Evolutionary conservation across 108 stramenopile species (phyloP), one percentile per base, ranked within the genome.

Genomic region (Nitzschia sp.): DNA sequence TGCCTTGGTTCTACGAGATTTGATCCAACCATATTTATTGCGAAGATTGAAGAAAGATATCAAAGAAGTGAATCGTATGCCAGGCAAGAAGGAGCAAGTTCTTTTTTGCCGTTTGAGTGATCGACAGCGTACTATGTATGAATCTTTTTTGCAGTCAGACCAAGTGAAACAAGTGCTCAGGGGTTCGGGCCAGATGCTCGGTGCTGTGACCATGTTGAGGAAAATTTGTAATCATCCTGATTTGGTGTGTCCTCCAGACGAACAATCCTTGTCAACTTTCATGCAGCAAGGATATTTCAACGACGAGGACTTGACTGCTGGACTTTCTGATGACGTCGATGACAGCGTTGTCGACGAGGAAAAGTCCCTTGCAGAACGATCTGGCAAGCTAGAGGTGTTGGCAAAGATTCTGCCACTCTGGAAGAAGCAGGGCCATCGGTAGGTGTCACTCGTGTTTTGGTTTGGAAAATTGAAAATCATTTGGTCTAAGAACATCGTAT

Each of bases 211-310:
- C 15, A 79, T 91, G 59, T 73, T 97, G 9, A 77, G 96, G 64
- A 97, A 97, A 67, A 85, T 99, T 29, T 99, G 97, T 77, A 98
- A 98, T 70, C 98, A 99, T 57, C 93, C 98, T 12, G 96, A 95
- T 71, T 84, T 97, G 37, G 78, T 90, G 14, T 78, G 63, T 51
- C 75, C 81, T 66, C 78, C 85, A 41, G 69, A 77, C 41, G 52
- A 77, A 11, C 25, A 65, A 56, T 77, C 79, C 6, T 50, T 70
- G 40, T 71, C 79, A 9, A 8, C 61, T 0, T 84, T 87, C 55
- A 10, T 73, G 0, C 59, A 59, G 41, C 75, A 80, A 11, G 82
- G 80, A 2, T 67, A 12, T 51, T 39, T 51, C 26, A 37, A 6
- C 17, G 67, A 68, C 11, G 70, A 69, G n/a, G 83, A 81, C 11